These are phyloP conservation scores for Trichoderma atrobrunneum DNA, from an alignment of 2,329 filamentous ascomycete species.

Conservation along the genomic window DNA sequence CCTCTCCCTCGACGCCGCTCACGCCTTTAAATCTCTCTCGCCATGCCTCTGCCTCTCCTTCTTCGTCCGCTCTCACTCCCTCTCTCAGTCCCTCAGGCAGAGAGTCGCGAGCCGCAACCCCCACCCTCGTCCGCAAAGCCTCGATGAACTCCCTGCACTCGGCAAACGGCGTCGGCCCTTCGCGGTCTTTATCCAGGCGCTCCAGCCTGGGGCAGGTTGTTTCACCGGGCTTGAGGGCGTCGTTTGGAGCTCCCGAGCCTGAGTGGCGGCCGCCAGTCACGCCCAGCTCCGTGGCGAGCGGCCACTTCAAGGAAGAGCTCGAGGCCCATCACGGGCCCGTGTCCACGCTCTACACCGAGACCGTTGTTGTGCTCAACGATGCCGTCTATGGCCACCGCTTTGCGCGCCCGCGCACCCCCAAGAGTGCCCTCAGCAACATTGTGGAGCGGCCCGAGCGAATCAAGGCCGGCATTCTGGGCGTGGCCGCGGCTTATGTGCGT, in stretches of 20 bases:
- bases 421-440: conserved; percentile 70
- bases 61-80: conserved; percentile 37
- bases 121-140: conserved; percentile 53
- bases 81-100: conserved; percentile 44
- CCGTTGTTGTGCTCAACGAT: conserved; percentile 85
- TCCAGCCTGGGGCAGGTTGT: conserved; percentile 46
- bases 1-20: conserved; percentile 22
- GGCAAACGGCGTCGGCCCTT: conserved; percentile 39
- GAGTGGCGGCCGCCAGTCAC: conserved; percentile 43
- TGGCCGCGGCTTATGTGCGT: conserved; percentile 86
- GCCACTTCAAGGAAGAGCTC: conserved; percentile 69
- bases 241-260: conserved; percentile 31
- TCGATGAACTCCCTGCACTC: conserved; percentile 58
- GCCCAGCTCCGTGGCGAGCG: conserved; percentile 57
- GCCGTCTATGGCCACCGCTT: conserved; percentile 93
- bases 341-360: conserved; percentile 50
- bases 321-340: conserved; percentile 54
- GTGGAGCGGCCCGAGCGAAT: conserved; percentile 93
- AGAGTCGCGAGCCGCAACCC: conserved; percentile 48
- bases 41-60: conserved; percentile 40
- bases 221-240: conserved; percentile 43
- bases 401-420: conserved; percentile 75
- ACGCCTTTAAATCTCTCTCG: conserved; percentile 38
- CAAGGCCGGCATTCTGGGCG: conserved; percentile 75
- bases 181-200: conserved; percentile 44